Evolutionary conservation across 805 yeast genomes (phyloP), one percentile per base, ranked within the genome.

Genomic region (Kodamaea hsintzibuensis): DNA sequence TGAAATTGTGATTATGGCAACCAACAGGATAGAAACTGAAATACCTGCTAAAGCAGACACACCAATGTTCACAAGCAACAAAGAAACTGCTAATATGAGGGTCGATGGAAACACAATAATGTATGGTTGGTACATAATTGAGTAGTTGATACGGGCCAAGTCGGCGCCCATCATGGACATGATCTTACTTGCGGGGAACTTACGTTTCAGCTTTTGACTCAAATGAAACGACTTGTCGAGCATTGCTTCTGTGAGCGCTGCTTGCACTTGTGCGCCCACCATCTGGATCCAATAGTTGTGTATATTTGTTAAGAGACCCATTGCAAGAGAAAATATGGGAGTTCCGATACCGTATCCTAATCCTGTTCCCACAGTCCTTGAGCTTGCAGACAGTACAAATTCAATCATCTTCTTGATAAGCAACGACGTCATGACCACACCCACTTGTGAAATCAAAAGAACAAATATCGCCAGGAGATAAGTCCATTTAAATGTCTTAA

Each of bases 1-100:
- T 1, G 78, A 62, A 18, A 71, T 61, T 9, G 80, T 77, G 51
- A 87, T 77, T 1, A 66, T 50, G 1, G 69, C 63, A 22, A 89
- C 70, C 30, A 62, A 63, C 18, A 51, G 9, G 7, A 52, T 43
- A 47, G 62, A 50, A n/a, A 61, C 56, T 38, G 63, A 68, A 12
- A 65, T 55, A 50, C 69, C 69, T 18, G 62, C 68, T 58, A 65
- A 54, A 6, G 69, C 62, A 6, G 63, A 30, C 1, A 58, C 66
- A 19, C 69, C 69, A 19, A 65, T 59, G 50, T 65, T 62, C 39
- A 55, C 57, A 37, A 57, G 43, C 56, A 65, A 62, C 18, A 65
- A 60, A 8, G 63, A 68, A 27, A 65, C 60, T 37, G 67, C 55
- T 14, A 65, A 59, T 16, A 57, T 62, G 19, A 65, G 51, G 3